A percentile compares a stretch with the other conserved stretches of the same genome.
Evolutionary conservation across 495 filamentous ascomycete genomes (phyloP).

Genomic region (Aspergillus saccharolyticus): DNA sequence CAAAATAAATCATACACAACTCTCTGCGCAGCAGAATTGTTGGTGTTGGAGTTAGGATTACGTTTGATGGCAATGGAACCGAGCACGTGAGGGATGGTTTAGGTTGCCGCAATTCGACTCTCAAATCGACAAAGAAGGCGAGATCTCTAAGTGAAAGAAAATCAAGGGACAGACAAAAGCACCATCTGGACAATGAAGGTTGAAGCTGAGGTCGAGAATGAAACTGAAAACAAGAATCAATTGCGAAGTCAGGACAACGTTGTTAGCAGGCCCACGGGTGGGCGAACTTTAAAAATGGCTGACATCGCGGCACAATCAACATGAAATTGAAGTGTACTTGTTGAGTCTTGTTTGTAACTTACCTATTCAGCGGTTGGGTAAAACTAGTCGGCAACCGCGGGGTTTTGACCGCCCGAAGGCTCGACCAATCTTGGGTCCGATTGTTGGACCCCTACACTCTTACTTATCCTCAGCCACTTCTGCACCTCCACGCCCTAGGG

Average conservation of each 20-base stretch:
- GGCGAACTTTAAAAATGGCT: background rate
- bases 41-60: background rate
- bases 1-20: too few relatives aligned
- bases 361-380: background rate
- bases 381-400: background rate
- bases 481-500: background rate
- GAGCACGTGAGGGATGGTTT: background rate
- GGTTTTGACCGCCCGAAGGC: background rate
- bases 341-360: background rate
- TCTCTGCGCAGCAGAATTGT: background rate
- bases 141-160: background rate
- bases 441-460: too few relatives aligned
- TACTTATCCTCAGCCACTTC: background rate
- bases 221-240: background rate
- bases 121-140: background rate
- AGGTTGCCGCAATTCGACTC: background rate
- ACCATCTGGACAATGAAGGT: too few relatives aligned
- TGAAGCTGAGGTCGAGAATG: too few relatives aligned
- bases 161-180: background rate
- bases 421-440: too few relatives aligned
- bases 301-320: background rate
- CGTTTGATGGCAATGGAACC: background rate
- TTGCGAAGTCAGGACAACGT: background rate
- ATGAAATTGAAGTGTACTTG: too few relatives aligned
- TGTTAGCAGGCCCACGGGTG: background rate